phyloP scores from a whole-genome alignment of 2,329 filamentous ascomycete species.

The Alternaria burnsii region DNA sequence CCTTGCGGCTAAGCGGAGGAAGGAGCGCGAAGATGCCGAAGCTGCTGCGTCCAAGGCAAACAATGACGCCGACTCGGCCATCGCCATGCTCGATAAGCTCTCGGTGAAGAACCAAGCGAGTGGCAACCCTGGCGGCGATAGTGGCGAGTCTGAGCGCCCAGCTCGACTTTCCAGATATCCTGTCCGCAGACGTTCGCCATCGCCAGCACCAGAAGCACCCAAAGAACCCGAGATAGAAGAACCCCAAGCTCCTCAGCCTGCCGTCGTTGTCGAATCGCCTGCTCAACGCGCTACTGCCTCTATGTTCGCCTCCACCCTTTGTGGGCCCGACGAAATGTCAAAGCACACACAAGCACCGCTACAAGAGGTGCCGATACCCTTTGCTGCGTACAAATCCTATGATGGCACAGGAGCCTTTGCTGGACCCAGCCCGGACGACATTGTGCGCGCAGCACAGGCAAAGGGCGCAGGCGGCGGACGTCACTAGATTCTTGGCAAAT shows the following conservation, averaged over 20 bases:
- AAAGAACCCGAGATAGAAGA: slow-evolving; percentile 21
- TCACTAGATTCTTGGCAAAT: slow-evolving; percentile 31
- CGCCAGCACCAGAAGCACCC: slow-evolving; percentile 31
- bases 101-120: slow-evolving; percentile 38
- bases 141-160: slow-evolving; percentile 13
- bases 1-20: slow-evolving; percentile 84
- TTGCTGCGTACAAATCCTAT: slow-evolving; percentile 44
- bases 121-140: not conserved
- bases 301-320: slow-evolving; percentile 60
- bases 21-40: slow-evolving; percentile 74
- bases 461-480: slow-evolving; percentile 54
- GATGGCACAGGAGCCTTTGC: slow-evolving; percentile 71
- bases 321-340: slow-evolving; percentile 42
- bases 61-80: slow-evolving; percentile 42
- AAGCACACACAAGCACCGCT: slow-evolving; percentile 4
- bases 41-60: slow-evolving; percentile 27
- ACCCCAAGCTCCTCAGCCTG: slow-evolving; percentile 27
- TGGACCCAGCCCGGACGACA: slow-evolving; percentile 89
- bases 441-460: slow-evolving; percentile 82
- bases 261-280: slow-evolving; percentile 36
- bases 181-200: slow-evolving; percentile 39
- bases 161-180: slow-evolving; percentile 34
- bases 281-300: slow-evolving; percentile 59
- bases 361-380: slow-evolving; percentile 51
- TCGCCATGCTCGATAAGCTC: slow-evolving; percentile 57